Evolutionary conservation across 2,329 filamentous ascomycete genomes (phyloP).

Genomic region (Colletotrichum tabaci): DNA sequence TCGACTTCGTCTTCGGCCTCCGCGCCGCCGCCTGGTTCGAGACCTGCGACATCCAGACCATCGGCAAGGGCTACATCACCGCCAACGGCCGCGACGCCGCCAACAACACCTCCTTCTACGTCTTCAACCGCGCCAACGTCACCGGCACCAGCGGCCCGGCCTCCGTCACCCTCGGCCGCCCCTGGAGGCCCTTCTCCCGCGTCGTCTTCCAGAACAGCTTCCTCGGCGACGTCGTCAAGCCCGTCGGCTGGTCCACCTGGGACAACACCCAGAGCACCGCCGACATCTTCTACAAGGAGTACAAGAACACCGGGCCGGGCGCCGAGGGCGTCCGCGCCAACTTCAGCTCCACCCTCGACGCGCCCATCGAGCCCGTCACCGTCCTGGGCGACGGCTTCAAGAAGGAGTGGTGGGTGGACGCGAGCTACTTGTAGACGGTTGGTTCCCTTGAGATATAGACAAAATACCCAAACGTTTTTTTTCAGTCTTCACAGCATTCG

Average conservation of each 20-base stretch:
- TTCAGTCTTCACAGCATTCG: no score
- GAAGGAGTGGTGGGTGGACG: constrained; percentile 41
- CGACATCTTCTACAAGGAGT: constrained; percentile 67
- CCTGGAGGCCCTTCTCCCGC: constrained; percentile 65
- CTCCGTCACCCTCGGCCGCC: constrained; percentile 65
- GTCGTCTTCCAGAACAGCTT: constrained; percentile 65
- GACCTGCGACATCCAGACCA: constrained; percentile 63
- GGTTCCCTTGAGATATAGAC: not conserved
- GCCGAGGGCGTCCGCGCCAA: constrained; percentile 45
- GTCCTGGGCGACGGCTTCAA: constrained; percentile 34
- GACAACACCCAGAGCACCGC: constrained; percentile 54
- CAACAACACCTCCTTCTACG: constrained; percentile 62
- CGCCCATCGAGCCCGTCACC: not conserved
- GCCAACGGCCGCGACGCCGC: constrained; percentile 60
- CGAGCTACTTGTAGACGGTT: constrained; percentile 8
- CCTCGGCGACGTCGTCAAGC: constrained; percentile 64
- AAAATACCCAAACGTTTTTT: not conserved
- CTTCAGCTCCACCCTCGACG: constrained; percentile 28
- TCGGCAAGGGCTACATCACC: constrained; percentile 62
- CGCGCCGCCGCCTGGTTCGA: constrained; percentile 68
- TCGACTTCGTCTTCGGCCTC: constrained; percentile 74
- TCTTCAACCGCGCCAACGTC: constrained; percentile 63
- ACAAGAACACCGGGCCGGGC: constrained; percentile 66
- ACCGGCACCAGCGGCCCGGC: constrained; percentile 48
- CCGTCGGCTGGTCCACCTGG: constrained; percentile 67